These are phyloP conservation scores for Gyromitra esculenta DNA, from an alignment of 2,329 filamentous ascomycete species.

Conservation along the genomic window DNA sequence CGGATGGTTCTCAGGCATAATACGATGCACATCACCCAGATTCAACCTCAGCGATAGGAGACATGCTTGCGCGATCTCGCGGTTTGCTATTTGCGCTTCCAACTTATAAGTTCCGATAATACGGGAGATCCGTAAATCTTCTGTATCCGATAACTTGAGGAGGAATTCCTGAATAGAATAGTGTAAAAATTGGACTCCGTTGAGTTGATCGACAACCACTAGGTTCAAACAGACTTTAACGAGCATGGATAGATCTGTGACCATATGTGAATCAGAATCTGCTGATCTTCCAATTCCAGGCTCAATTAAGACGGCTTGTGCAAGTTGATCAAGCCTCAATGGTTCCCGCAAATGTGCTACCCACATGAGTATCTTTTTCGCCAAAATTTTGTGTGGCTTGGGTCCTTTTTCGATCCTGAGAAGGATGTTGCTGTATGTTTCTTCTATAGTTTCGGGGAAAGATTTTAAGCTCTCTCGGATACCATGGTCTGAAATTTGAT, in stretches of 20 bases:
- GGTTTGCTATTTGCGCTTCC: not conserved
- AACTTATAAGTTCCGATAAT: not conserved
- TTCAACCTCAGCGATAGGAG: not conserved
- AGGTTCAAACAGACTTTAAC: not conserved
- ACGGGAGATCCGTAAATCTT: not conserved
- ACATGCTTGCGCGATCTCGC: not conserved
- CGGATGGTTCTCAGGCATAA: not conserved
- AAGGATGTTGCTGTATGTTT: not conserved
- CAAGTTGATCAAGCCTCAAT: not conserved
- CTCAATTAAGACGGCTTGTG: not conserved
- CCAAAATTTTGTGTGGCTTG: not conserved
- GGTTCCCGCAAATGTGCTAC: not conserved
- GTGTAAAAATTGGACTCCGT: not conserved
- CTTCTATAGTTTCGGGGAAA: not conserved
- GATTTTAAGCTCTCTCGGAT: not conserved
- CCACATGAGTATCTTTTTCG: not conserved
- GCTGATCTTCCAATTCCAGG: not conserved
- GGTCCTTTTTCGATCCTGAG: not conserved
- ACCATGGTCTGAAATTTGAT: not conserved
- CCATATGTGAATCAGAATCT: not conserved
- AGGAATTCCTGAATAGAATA: not conserved
- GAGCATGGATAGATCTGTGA: not conserved
- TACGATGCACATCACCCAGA: not conserved
- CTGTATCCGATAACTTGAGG: not conserved
- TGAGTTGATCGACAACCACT: not conserved